Conservation (phyloP, 1,284 basidiomycete species). For the Cutaneotrichosporon dermatis region DNA sequence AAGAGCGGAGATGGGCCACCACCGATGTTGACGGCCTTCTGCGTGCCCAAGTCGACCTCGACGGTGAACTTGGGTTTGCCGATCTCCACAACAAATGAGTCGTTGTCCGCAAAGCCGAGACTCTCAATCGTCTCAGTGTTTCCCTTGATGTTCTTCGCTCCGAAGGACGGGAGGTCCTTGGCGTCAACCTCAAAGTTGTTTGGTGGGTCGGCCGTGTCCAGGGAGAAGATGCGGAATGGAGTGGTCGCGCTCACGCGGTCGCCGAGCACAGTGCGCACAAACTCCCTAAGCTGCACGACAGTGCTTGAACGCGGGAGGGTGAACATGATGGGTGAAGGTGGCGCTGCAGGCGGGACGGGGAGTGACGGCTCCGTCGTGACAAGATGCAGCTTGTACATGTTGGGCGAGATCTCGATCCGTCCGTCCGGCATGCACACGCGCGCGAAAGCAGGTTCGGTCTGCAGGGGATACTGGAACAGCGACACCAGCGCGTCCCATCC, state of each 20-base stretch:
- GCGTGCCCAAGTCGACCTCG: slow-evolving; percentile 23
- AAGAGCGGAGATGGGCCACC: slow-evolving; percentile 33
- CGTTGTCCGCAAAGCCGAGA: slow-evolving; percentile 30
- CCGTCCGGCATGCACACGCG: slow-evolving; percentile 52
- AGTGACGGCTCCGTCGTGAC: slow-evolving; percentile 19
- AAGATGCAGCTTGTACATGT: slow-evolving; percentile 60
- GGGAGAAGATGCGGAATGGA: slow-evolving; percentile 26
- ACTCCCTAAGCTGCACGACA: slow-evolving; percentile 6
- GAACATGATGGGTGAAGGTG: slow-evolving; percentile 8
- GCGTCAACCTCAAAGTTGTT: slow-evolving; percentile 6
- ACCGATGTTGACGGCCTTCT: slow-evolving; percentile 32
- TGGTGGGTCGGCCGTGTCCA: slow-evolving; percentile 12
- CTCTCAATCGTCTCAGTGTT: slow-evolving; percentile 19
- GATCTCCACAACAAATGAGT: slow-evolving; percentile 40
- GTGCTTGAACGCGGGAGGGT: slow-evolving; percentile 14
- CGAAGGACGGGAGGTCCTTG: slow-evolving; percentile 21
- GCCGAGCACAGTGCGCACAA: slow-evolving; percentile 10
- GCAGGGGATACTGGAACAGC: slow-evolving; percentile 8
- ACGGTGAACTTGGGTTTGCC: slow-evolving; percentile 25
- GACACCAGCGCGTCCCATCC: slow-evolving; percentile 66
- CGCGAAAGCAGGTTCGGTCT: slow-evolving; percentile 44
- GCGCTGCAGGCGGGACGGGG: slow-evolving; percentile 15
- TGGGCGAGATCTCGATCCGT: slow-evolving; percentile 73
- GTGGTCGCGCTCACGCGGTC: slow-evolving; percentile 3
- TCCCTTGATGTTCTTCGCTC: slow-evolving; percentile 17